A percentile compares a stretch with the other conserved stretches of the same genome.
Conservation (phyloP, 2,329 filamentous ascomycete genomes). For the Cladosporium sp. region DNA sequence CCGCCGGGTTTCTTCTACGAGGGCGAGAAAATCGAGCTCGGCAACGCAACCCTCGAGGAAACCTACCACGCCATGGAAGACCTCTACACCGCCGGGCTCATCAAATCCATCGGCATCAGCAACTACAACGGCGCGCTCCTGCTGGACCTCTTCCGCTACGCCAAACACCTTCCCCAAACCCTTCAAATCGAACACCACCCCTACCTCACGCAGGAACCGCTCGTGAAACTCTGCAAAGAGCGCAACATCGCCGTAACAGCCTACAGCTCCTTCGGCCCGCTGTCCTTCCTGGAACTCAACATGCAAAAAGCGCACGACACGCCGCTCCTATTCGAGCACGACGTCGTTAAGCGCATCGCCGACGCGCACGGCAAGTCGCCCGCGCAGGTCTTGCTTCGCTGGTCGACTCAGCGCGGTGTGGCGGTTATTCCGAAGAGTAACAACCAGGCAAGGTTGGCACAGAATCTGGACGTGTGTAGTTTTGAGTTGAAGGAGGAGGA, state of each 20-base stretch:
- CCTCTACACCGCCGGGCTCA: constrained; percentile 63
- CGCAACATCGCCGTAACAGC: constrained; percentile 72
- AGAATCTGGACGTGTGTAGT: constrained; percentile 62
- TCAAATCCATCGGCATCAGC: constrained; percentile 70
- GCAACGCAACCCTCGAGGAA: constrained; percentile 69
- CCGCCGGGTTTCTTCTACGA: constrained; percentile 69
- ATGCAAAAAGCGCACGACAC: constrained; percentile 63
- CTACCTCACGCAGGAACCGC: constrained; percentile 70
- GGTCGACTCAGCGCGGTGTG: constrained; percentile 77
- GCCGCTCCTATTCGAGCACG: constrained; percentile 66
- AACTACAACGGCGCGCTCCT: constrained; percentile 77
- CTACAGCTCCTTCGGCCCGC: constrained; percentile 78
- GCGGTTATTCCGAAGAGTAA: constrained; percentile 80
- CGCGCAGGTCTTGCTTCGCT: constrained; percentile 77
- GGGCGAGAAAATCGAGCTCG: constrained; percentile 57
- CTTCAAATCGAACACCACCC: constrained; percentile 90
- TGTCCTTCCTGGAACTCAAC: constrained; percentile 72
- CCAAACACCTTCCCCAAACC: constrained; percentile 66
- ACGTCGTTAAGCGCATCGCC: constrained; percentile 60
- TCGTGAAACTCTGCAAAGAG: constrained; percentile 64
- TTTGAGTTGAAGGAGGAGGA: constrained; percentile 65
- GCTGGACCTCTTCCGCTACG: constrained; percentile 75
- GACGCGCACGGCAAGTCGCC: constrained; percentile 66
- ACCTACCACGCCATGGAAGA: constrained; percentile 79
- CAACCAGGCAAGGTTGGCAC: constrained; percentile 50